These are phyloP conservation scores for Immersiporthe knoxdaviesiana DNA, from an alignment of 2,329 filamentous ascomycete genomes.

Conservation along the genomic window DNA sequence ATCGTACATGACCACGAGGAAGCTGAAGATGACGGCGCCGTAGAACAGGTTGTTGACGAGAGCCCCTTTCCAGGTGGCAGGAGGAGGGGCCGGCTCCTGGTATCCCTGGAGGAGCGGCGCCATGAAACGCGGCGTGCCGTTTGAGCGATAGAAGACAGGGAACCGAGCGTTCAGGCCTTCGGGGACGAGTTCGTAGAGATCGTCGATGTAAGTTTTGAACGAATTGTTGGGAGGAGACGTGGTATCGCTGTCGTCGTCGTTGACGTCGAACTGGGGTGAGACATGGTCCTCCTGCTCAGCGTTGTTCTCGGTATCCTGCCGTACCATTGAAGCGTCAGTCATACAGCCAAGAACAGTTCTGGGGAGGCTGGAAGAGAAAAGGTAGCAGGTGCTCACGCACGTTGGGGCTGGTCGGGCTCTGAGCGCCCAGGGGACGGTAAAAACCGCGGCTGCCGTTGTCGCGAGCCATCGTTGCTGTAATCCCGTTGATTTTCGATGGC, in stretches of 20 bases:
- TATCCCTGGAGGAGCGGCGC: too few relatives aligned
- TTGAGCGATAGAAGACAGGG: conserved; percentile 3
- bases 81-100: background rate
- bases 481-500: background rate
- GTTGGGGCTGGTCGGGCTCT: background rate
- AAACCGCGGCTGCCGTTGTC: conserved; percentile 16
- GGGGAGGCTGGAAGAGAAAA: background rate
- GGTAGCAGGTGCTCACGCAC: background rate
- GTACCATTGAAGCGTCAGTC: background rate
- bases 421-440: conserved; percentile 5
- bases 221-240: background rate
- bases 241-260: background rate
- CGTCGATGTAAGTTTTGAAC: background rate
- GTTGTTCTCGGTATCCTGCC: background rate
- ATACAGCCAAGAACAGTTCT: background rate
- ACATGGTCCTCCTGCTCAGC: background rate
- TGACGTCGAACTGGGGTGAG: background rate
- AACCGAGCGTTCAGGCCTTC: background rate
- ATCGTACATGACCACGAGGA: conserved; percentile 6
- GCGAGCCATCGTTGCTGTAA: conserved; percentile 18
- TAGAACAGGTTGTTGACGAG: background rate
- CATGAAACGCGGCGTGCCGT: background rate
- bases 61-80: background rate
- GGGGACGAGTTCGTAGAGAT: conserved; percentile 5
- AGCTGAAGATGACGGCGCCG: background rate